phyloP scores from a whole-genome alignment of 2,329 filamentous ascomycete genomes.

The Fusarium camptoceras region DNA sequence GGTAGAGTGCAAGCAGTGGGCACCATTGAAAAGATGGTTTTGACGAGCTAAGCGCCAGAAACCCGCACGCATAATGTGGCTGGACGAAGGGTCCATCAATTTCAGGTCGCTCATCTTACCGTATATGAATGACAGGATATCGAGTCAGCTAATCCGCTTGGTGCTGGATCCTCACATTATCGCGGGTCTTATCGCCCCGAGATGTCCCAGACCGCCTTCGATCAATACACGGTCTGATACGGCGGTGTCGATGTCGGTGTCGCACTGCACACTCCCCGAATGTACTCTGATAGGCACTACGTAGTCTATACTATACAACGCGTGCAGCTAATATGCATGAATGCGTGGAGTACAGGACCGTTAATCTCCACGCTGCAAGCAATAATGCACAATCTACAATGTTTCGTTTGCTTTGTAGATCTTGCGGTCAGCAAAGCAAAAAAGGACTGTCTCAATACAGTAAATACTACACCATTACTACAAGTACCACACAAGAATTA shows the following conservation, averaged over 20 bases:
- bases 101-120: neutral
- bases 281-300: neutral
- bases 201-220: conserved; percentile 35
- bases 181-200: conserved; percentile 26
- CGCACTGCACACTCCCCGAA: conserved; percentile 20
- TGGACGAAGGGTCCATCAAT: neutral
- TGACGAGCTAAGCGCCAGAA: conserved; percentile 19
- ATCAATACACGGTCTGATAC: conserved; percentile 16
- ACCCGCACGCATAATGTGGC: neutral
- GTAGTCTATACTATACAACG: conserved; percentile 10
- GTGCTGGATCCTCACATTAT: neutral
- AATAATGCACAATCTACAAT: conserved; percentile 23
- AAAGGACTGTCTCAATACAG: neutral
- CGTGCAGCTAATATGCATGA: conserved; percentile 25
- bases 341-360: conserved; percentile 23
- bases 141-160: conserved; percentile 2
- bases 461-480: neutral
- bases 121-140: neutral
- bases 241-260: conserved; percentile 18
- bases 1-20: neutral
- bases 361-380: conserved; percentile 33
- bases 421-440: conserved; percentile 27
- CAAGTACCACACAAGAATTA: neutral
- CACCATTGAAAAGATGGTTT: neutral
- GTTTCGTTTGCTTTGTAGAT: conserved; percentile 17